Conservation (phyloP, 768 basidiomycete species). For the Psilocybe cubensis region DNA sequence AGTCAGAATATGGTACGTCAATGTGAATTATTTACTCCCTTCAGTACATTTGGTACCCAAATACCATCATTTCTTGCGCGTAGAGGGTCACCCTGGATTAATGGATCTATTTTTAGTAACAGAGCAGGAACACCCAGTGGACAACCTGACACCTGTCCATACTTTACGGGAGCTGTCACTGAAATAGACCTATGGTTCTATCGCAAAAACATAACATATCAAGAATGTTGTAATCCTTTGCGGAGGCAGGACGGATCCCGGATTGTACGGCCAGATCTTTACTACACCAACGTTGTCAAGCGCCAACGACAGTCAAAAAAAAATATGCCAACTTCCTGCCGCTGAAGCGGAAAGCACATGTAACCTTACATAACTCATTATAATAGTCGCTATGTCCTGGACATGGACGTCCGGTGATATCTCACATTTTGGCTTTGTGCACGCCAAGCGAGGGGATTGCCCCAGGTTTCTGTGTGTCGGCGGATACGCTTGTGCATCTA, state of each 20-base stretch:
- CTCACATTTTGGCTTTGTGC: background rate
- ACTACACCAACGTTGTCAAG: background rate
- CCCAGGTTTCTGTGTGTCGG: background rate
- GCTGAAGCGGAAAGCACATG: background rate
- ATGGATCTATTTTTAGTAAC: conserved; percentile 3
- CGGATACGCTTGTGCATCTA: background rate
- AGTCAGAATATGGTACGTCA: background rate
- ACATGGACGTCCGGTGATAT: background rate
- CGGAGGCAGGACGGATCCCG: conserved; percentile 3
- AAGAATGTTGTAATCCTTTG: background rate
- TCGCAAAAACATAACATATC: conserved; percentile 4
- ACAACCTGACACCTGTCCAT: background rate
- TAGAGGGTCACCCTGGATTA: conserved; percentile 2
- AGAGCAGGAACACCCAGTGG: background rate
- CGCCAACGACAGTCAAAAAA: background rate
- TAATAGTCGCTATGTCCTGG: background rate
- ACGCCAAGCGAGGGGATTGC: background rate
- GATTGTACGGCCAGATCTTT: conserved; percentile 5
- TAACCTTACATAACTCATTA: background rate
- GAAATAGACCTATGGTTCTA: conserved; percentile 1
- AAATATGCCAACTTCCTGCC: background rate
- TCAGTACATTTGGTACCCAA: conserved; percentile 7
- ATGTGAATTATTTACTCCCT: conserved; percentile 21
- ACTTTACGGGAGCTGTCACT: conserved; percentile 1
- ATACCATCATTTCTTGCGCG: conserved; percentile 7